Conservation (phyloP, 345 rosid species). For the Lumnitzera littorea region DNA sequence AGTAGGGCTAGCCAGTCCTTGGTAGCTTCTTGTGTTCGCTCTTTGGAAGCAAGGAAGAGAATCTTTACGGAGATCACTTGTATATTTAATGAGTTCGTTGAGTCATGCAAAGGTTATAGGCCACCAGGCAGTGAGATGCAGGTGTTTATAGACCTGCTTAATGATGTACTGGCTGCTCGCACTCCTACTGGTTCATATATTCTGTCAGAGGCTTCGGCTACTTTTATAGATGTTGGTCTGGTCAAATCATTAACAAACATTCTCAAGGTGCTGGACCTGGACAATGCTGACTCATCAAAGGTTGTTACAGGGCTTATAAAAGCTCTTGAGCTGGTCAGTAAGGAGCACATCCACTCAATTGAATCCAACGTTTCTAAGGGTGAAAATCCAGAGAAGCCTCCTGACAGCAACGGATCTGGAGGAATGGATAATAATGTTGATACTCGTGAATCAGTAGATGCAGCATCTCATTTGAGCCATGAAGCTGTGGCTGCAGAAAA, state of each 20-base stretch:
- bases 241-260: conserved; percentile 65
- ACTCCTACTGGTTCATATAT: conserved; percentile 74
- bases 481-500: conserved; percentile 46
- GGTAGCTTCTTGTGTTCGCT: conserved; percentile 87
- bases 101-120: conserved; percentile 45
- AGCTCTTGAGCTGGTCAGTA: conserved; percentile 85
- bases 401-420: conserved; percentile 40
- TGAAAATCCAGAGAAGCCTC: conserved; percentile 53
- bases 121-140: conserved; percentile 62
- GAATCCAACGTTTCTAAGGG: conserved; percentile 47
- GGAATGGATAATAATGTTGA: conserved; percentile 48
- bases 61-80: conserved; percentile 59
- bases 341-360: conserved; percentile 72
- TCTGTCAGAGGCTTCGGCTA: conserved; percentile 81
- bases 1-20: conserved; percentile 71
- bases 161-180: conserved; percentile 84
- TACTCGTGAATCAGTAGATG: conserved; percentile 45
- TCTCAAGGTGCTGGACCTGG: conserved; percentile 85
- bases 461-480: conserved; percentile 47
- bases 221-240: conserved; percentile 83
- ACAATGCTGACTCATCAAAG: conserved; percentile 80
- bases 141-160: conserved; percentile 62
- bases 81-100: conserved; percentile 61
- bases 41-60: conserved; percentile 86
- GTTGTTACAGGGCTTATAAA: conserved; percentile 72